Evolutionary conservation across 73 alveolate genomes (phyloP), one percentile per base, ranked within the genome.

Genomic region (Paramecium octaurelia): DNA sequence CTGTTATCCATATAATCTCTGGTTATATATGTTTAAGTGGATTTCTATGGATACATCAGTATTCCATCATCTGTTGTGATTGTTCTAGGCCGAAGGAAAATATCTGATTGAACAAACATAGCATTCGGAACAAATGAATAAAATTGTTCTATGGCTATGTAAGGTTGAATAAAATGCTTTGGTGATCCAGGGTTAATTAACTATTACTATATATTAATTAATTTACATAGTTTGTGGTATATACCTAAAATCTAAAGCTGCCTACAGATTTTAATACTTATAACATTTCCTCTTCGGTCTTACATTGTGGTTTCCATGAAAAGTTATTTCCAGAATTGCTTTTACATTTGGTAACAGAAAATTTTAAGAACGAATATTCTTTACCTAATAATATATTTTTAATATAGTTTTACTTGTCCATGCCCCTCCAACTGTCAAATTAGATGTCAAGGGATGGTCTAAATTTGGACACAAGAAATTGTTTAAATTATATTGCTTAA

Each of bases 21-120:
- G 12, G 40, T 36, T 36, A 21, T 18, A n/a, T 29, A 29, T 8
- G 57, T 40, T 40, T 73, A 31, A 12, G 57, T 40, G 0, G 54
- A 16, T 36, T 73, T 0, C 10, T 80, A 8, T 0, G 91, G 73
- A 23, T 44, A 42, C 91, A 80, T 80, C 29, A 80, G 48, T n/a
- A 80, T 80, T 43, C 91, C 91, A 14, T 43, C 57, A 18, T 80
- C 91, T 1, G 91, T 80, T 20, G 57, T 80, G 9, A 80, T 11
- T n/a, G 6, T 23, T 44, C 57, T 80, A 23, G 70, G 46, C 27
- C 91, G 9, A 42, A 42, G n/a, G 18, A 23, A 89, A 18, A 89
- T 89, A 48, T 89, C 94, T 42, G 94, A 77, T 64, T 77, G 50
- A 10, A 59, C 75, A 71, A 70, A 89, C 94, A 89, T 89, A 59